phyloP scores from a whole-genome alignment of 805 yeast species.

The Candida dajiaensis region DNA sequence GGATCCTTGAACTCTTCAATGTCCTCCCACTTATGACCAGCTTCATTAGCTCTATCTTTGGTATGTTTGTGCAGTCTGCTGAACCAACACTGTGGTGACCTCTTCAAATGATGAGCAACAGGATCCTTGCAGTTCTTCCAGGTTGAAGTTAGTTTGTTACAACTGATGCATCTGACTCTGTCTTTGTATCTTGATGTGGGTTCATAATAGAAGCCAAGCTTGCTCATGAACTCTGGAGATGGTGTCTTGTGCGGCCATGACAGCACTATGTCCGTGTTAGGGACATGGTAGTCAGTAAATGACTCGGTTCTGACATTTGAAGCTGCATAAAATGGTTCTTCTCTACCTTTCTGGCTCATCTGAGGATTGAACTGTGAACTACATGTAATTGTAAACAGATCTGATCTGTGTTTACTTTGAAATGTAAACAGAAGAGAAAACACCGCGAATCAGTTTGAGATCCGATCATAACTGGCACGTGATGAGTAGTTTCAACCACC shows the following conservation, averaged over 20 bases:
- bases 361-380: neutral
- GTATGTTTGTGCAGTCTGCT: slow-evolving; percentile 21
- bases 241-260: slow-evolving; percentile 26
- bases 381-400: too few species aligned
- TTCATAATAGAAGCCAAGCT: slow-evolving; percentile 55
- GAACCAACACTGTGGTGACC: slow-evolving; percentile 29
- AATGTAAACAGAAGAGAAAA: neutral
- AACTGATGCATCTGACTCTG: slow-evolving; percentile 52
- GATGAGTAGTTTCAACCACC: too few species aligned
- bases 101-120: slow-evolving; percentile 35
- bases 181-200: slow-evolving; percentile 47
- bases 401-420: neutral
- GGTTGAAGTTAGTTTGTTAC: slow-evolving; percentile 47
- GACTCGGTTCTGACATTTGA: slow-evolving; percentile 8
- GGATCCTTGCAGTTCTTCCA: slow-evolving; percentile 55
- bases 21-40: slow-evolving; percentile 16
- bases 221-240: slow-evolving; percentile 38
- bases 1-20: slow-evolving; percentile 30
- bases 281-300: slow-evolving; percentile 12
- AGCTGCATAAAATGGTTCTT: neutral
- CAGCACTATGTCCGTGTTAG: slow-evolving; percentile 6
- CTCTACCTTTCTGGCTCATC: neutral
- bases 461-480: too few species aligned
- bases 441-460: neutral
- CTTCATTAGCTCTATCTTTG: slow-evolving; percentile 16